Evolutionary conservation across 2,329 filamentous ascomycete genomes (phyloP).

Genomic region (Cladobotryum mycophilum): DNA sequence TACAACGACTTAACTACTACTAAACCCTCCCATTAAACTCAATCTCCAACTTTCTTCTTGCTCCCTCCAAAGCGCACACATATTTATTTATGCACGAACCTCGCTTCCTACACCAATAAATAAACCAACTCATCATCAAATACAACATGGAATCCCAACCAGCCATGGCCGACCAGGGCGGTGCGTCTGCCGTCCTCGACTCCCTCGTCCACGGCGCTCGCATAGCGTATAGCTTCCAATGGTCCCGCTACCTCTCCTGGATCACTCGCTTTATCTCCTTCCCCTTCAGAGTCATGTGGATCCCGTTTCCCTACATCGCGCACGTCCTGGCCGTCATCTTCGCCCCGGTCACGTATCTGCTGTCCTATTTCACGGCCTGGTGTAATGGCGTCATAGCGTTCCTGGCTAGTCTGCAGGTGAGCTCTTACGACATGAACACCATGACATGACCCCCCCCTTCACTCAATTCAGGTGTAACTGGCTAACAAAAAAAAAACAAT

Average conservation of each 20-base stretch:
- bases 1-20: no score
- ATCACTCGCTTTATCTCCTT: conserved; percentile 21
- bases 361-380: conserved; percentile 22
- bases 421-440: conserved; percentile 4
- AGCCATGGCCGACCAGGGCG: neutral
- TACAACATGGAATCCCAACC: neutral
- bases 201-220: conserved; percentile 20
- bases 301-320: conserved; percentile 24
- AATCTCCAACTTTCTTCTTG: no score
- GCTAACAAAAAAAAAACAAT: neutral
- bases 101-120: neutral
- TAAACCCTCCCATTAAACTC: no score
- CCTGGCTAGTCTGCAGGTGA: conserved; percentile 31
- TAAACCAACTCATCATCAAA: neutral
- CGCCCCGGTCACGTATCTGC: conserved; percentile 31
- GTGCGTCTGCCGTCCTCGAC: conserved; percentile 19
- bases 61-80: no score
- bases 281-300: conserved; percentile 25
- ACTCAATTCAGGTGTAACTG: neutral
- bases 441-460: neutral
- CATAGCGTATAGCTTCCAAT: conserved; percentile 23
- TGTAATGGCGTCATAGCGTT: conserved; percentile 21
- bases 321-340: conserved; percentile 26
- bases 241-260: conserved; percentile 19
- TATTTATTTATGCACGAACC: no score